Evolutionary conservation across 78 protist species (phyloP), one percentile per base, ranked within the genome.

Genomic region (Pelomyxa schiedti): DNA sequence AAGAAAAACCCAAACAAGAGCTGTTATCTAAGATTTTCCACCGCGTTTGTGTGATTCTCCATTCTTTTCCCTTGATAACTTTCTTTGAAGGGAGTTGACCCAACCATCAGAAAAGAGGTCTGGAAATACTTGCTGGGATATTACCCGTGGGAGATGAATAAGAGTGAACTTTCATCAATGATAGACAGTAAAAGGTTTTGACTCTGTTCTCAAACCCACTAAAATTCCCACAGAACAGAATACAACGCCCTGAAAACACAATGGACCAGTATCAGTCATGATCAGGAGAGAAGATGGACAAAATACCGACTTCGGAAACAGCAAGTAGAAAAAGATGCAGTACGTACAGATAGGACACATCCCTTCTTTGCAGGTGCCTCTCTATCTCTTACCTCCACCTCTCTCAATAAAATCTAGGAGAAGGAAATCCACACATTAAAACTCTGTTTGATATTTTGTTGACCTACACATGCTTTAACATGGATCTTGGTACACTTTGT

Each of bases 391-490:
- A n/a, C n/a, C n/a, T n/a, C n/a, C n/a, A n/a, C n/a, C n/a, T n/a
- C n/a, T n/a, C n/a, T n/a, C n/a, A n/a, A n/a, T n/a, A n/a, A n/a
- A n/a, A n/a, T n/a, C n/a, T n/a, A n/a, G n/a, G n/a, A n/a, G 64
- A 71, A 7, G 66, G 42, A 7, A 28, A 35, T 7, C 37, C 6
- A 22, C 71, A 8, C 8, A 7, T 71, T 28, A 22, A 71, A 7
- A 5, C 8, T 6, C 65, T 71, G 38, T 5, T 6, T 30, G 7
- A 7, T 30, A 71, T 71, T 7, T 8, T 71, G 71, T 5, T 41
- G 38, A 71, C 66, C 64, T 71, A 71, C 64, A 42, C 37, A 24
- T 71, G 37, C 65, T 71, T 41, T 64, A 71, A 71, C 74, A 42
- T 6, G 5, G 66, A 71, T 30, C 6, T 71, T 7, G 71, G 71